These are phyloP conservation scores for Stachybotrys elegans DNA, from an alignment of 2,329 filamentous ascomycete species.

Conservation along the genomic window DNA sequence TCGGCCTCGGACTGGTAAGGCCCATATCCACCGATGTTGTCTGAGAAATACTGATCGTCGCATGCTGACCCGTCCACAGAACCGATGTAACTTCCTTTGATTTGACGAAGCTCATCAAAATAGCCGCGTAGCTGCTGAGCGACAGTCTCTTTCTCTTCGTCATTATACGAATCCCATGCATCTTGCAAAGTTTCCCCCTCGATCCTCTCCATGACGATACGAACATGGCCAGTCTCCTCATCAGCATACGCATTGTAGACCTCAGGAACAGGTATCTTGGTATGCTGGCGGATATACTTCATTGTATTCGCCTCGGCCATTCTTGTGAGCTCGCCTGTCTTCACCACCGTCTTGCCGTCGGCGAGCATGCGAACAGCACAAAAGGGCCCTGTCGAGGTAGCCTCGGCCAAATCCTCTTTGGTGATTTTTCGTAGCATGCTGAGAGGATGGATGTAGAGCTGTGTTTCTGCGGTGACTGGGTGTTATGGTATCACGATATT, in stretches of 20 bases:
- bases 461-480: too few species aligned
- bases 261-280: constrained; percentile 9
- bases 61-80: too few species aligned
- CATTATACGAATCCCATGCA: too few species aligned
- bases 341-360: constrained; percentile 8
- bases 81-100: too few species aligned
- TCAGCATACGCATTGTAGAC: constrained; percentile 6
- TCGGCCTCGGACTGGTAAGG: too few species aligned
- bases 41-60: too few species aligned
- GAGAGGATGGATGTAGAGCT: too few species aligned
- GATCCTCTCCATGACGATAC: not conserved
- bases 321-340: constrained; percentile 5
- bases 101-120: too few species aligned
- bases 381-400: not conserved
- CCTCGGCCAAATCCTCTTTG: not conserved
- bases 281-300: constrained; percentile 10
- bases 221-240: not conserved
- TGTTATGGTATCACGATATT: too few species aligned
- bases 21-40: too few species aligned
- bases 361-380: not conserved
- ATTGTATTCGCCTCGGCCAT: constrained; percentile 8
- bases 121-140: too few species aligned
- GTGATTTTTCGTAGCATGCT: not conserved
- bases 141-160: too few species aligned
- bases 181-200: not conserved